Percentiles rank a stretch among this genome's conserved stretches.
Evolutionary conservation across 441 rosid species (phyloP).

Genomic region (Bruguiera hainesii): DNA sequence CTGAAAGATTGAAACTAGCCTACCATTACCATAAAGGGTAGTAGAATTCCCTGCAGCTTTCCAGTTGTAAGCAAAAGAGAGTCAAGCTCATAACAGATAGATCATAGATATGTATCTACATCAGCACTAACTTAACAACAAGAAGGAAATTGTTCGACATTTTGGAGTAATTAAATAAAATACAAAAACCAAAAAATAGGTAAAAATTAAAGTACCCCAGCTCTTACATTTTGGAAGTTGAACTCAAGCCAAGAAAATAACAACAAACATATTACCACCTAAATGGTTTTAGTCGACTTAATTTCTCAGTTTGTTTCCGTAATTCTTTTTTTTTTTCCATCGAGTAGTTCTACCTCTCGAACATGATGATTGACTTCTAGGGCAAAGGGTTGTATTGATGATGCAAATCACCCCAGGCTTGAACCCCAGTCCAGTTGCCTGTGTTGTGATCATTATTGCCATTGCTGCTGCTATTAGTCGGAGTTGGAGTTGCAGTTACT

Average conservation of each 20-base stretch:
- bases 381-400: constrained; percentile 55
- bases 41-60: constrained; percentile 12
- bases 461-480: constrained; percentile 35
- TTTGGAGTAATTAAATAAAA: constrained; percentile 16
- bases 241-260: constrained; percentile 25
- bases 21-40: constrained; percentile 18
- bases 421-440: constrained; percentile 55
- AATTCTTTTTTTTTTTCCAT: neutral
- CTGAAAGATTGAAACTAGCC: constrained; percentile 10
- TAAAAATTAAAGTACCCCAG: constrained; percentile 14
- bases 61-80: constrained; percentile 10
- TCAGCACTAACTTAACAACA: constrained; percentile 7
- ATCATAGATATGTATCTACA: constrained; percentile 4
- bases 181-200: constrained; percentile 1
- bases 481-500: constrained; percentile 36
- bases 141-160: constrained; percentile 26
- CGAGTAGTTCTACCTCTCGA: constrained; percentile 20
- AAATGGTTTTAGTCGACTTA: constrained; percentile 19
- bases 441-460: constrained; percentile 32
- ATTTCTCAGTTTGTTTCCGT: constrained; percentile 13
- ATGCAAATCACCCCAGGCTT: constrained; percentile 64
- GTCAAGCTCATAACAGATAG: neutral
- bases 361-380: constrained; percentile 25
- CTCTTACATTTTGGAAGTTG: constrained; percentile 31
- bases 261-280: constrained; percentile 28